Percentiles rank a stretch among this genome's conserved stretches.
phyloP scores from a whole-genome alignment of 352 stramenopile genomes.

The Pythium aphanidermatum region DNA sequence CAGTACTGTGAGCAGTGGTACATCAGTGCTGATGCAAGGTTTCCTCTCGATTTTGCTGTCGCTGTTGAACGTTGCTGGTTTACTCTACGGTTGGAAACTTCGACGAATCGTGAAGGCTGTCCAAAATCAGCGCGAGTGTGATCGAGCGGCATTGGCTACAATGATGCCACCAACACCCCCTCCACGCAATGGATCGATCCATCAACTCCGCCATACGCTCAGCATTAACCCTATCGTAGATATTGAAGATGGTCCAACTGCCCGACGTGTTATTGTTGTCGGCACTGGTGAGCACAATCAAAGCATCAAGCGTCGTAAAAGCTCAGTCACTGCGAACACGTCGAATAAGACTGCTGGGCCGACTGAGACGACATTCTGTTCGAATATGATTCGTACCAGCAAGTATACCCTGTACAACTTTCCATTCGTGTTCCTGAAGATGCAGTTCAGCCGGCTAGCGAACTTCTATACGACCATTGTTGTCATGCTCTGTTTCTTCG shows the following conservation, averaged over 20 bases:
- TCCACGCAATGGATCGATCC: conserved; percentile 15
- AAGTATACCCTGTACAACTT: conserved; percentile 92
- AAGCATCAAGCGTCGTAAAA: conserved; percentile 24
- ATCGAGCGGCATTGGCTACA: conserved; percentile 70
- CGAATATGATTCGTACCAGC: conserved; percentile 81
- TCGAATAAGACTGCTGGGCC: conserved; percentile 13
- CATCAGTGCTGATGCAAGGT: conserved; percentile 78
- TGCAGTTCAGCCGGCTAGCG: conserved; percentile 86
- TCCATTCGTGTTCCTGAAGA: conserved; percentile 84
- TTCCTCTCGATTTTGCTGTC: conserved; percentile 82
- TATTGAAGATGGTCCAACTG: conserved; percentile 23
- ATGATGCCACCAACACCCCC: conserved; percentile 49
- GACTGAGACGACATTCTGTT: conserved; percentile 34
- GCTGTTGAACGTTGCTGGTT: conserved; percentile 65
- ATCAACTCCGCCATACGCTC: conserved; percentile 41
- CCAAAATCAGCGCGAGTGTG: conserved; percentile 71
- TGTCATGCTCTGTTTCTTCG: conserved; percentile 86
- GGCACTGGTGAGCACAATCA: conserved; percentile 17
- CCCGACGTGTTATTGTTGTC: conserved; percentile 42
- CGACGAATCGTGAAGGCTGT: conserved; percentile 83
- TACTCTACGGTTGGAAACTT: conserved; percentile 86
- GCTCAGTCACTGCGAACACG: conserved; percentile 7
- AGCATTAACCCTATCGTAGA: conserved; percentile 51
- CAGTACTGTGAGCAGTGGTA: conserved; percentile 68
- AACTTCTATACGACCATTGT: conserved; percentile 89